Base-by-base conservation (phyloP, 148 eudicot species). In the Persicaria tinctoria region DNA sequence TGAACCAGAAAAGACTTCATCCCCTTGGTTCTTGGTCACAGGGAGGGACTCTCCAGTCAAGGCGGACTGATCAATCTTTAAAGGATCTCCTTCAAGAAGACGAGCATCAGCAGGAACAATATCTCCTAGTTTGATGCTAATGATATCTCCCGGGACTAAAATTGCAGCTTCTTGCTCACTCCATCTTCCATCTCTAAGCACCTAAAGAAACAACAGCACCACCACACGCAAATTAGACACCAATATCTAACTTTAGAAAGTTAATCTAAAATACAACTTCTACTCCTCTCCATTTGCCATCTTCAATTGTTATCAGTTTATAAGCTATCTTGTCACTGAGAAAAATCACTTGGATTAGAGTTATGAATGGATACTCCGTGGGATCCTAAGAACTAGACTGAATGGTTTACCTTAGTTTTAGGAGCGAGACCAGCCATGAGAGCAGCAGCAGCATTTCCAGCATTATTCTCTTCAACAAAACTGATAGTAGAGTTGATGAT, bases 61-160 rank as follows among this genome's bases (percentile, higher is more conserved):
- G 3, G 74, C 74, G 3, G 74, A 71, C 12, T 71, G 74, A 12
- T 71, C 74, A 49, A 71, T 71, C 38, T 71, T 71, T 48, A 71
- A 71, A 1, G 97, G 87, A 77, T 91, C 97, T 5, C 97, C 97
- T 13, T 89, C 81, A 5, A 91, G 85, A 82, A 91, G 92, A 81
- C 97, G 93, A 53, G 97, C 91, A 82, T 91, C 97, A 74, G 91
- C 90, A 38, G 93, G 97, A 56, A 91, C 75, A 55, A 91, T 91
- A 27, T 89, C 97, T 23, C 97, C 97, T 46, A 89, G 88, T 23
- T 48, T 71, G 7, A 71, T 50, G 74, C 74, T 71, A 38, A 71
- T 71, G 74, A 71, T 71, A 12, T 71, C 74, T 48, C 74, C 74
- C 2, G 74, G 74, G 9, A 71, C 74, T 23, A 71, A 23, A 12